Percentiles rank a stretch among this genome's conserved stretches.
Evolutionary conservation across 2,329 filamentous ascomycete species (phyloP).

Genomic region (Sporothrix euskadiensis): DNA sequence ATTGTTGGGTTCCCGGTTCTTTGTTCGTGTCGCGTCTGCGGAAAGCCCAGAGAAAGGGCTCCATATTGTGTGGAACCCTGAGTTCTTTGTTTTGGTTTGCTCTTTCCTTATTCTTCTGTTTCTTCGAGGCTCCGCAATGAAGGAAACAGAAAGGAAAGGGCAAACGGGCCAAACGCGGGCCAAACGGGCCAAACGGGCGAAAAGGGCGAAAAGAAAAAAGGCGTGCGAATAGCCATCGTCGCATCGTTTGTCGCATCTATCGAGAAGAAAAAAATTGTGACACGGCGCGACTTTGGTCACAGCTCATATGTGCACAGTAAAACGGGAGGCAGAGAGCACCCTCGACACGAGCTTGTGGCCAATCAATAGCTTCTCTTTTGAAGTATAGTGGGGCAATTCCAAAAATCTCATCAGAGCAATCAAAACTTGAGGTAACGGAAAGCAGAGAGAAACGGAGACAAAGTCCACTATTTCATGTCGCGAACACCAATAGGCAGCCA

Average conservation of each 20-base stretch:
- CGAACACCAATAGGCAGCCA: slow-evolving; percentile 1
- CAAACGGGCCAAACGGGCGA: too few species aligned
- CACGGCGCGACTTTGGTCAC: neutral
- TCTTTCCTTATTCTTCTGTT: neutral
- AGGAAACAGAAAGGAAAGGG: neutral
- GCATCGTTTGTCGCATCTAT: neutral
- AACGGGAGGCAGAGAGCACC: neutral
- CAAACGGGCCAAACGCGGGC: neutral
- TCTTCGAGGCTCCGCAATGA: neutral
- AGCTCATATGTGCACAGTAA: neutral
- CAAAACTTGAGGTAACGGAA: slow-evolving; percentile 18
- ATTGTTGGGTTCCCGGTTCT: neutral
- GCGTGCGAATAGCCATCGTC: slow-evolving; percentile 10
- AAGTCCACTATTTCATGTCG: neutral
- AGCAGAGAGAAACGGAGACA: neutral
- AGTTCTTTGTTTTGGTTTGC: neutral
- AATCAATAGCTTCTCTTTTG: neutral
- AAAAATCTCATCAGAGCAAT: slow-evolving; percentile 12
- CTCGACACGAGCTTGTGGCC: neutral
- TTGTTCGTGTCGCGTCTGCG: slow-evolving; percentile 6
- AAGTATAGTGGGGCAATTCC: neutral
- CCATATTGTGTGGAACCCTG: slow-evolving; percentile 2
- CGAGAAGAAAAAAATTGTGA: neutral
- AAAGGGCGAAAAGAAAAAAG: too few species aligned
- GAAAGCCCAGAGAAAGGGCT: neutral